Evolutionary conservation across 202 grass and related monocot genomes (phyloP), one percentile per base, ranked within the genome.

Genomic region (Hordeum pubiflorum): DNA sequence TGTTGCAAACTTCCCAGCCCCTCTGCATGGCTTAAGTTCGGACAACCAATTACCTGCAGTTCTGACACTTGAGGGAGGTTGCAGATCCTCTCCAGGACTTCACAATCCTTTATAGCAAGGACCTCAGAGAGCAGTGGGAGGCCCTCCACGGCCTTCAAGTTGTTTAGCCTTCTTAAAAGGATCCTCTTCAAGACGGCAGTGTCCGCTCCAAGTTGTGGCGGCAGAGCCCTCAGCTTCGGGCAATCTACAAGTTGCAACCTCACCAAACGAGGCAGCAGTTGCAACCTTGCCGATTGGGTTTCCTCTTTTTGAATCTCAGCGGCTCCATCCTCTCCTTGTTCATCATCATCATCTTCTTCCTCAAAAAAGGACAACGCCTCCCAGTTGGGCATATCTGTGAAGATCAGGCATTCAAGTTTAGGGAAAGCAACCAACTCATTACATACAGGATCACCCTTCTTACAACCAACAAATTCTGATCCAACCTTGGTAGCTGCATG

Each of bases 351-450:
- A 32, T 0, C 31, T n/a, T 9, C 76, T 32, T 32, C 31, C 4
- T 63, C 27, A 76, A 29, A 18, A 14, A 89, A 75, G 2, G 72
- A 76, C 87, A 84, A 92, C 3, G 48, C 44, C 69, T 82, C 79
- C 77, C 81, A 92, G 14, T 85, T 93, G 39, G 52, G 31, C 81
- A 92, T 81, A 14, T 83, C 11, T 7, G 0, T 0, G 1, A 92
- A 74, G 7, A 31, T 0, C 9, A 88, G 37, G 27, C 2, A 1
- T 61, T 86, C 82, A 76, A 86, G 79, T 63, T 75, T 86, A 1
- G 80, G 86, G 24, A 92, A 89, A 75, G 46, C 72, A 15, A n/a
- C 24, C 5, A 2, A 3, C 50, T 21, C 37, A 22, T 18, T 0
- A 4, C n/a, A 37, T 21, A 13, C 15, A 2, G 3, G n/a, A 21